Evolutionary conservation across 768 basidiomycete genomes (phyloP), one percentile per base, ranked within the genome.

Genomic region (Leccinellum albellum): DNA sequence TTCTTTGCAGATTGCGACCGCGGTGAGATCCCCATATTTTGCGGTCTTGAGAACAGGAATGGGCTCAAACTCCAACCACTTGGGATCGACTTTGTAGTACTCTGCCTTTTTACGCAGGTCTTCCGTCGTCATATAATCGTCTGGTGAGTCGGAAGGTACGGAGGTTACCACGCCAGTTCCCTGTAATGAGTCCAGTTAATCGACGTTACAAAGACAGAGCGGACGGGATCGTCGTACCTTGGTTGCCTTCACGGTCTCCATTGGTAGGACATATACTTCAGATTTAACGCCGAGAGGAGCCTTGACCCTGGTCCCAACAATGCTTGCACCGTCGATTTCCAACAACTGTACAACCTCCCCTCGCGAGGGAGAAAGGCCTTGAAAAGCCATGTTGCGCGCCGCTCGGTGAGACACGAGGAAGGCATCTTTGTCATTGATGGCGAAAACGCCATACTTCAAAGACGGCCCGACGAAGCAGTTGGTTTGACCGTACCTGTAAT

Each of bases 141-240:
- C 97, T 4, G 97, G 97, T 5, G 97, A 98, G 70, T 99, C 97
- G 8, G 97, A 97, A 0, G 97, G 95, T 6, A 97, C 95, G 40
- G 93, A 98, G 5, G 95, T 97, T 65, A 99, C 97, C 29, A 99
- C 94, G 60, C 96, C 97, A 13, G 96, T 98, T 66, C 97, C 97
- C 88, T 89, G 60, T 54, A n/a, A 54, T 26, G 47, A 12, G 37
- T 6, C 6, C n/a, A 10, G n/a, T 37, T 66, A 51, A 67, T 54
- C 3, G 20, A 47, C 21, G n/a, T 13, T 26, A 28, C 20, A 12
- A 29, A 32, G 21, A 24, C n/a, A 3, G 7, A 53, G 46, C 15
- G 10, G 21, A 17, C 15, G 48, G 8, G 32, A 13, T 20, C 17
- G 15, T 57, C 76, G 20, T 52, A 82, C 90, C 80, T 98, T 98